A percentile compares a stretch with the other conserved stretches of the same genome.
Conservation (phyloP, 176 grass and related monocot species). For the Rhynchospora pubera region DNA sequence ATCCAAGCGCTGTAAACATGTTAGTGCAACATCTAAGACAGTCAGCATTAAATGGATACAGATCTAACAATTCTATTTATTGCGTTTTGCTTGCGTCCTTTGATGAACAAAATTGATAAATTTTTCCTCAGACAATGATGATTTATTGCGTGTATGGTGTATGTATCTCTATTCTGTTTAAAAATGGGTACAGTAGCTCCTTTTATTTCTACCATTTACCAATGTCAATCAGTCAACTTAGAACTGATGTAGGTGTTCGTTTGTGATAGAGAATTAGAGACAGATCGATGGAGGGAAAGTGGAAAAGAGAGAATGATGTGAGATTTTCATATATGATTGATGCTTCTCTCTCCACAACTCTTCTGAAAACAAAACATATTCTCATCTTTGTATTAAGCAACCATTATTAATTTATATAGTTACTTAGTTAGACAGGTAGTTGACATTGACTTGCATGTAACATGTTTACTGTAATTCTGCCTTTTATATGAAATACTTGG, state of each 20-base stretch:
- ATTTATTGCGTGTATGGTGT: too few relatives aligned
- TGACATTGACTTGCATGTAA: not conserved
- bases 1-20: constrained; percentile 1
- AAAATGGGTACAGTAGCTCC: too few relatives aligned
- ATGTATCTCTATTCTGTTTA: too few relatives aligned
- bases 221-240: not conserved
- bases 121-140: not conserved
- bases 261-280: not conserved
- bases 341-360: not conserved
- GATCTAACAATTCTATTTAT: not conserved
- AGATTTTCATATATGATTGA: not conserved
- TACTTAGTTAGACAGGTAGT: not conserved
- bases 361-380: not conserved
- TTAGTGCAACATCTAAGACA: constrained; percentile 31
- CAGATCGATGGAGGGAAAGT: too few relatives aligned
- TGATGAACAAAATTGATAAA: not conserved
- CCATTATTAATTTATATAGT: not conserved
- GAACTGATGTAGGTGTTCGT: not conserved
- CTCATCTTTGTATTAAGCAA: not conserved
- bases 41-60: constrained; percentile 5
- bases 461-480: not conserved
- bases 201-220: not conserved
- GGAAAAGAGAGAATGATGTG: not conserved
- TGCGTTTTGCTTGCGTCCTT: not conserved
- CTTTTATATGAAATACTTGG: not conserved